phyloP scores from a whole-genome alignment of 352 stramenopile species.

The Pythium periplocum region DNA sequence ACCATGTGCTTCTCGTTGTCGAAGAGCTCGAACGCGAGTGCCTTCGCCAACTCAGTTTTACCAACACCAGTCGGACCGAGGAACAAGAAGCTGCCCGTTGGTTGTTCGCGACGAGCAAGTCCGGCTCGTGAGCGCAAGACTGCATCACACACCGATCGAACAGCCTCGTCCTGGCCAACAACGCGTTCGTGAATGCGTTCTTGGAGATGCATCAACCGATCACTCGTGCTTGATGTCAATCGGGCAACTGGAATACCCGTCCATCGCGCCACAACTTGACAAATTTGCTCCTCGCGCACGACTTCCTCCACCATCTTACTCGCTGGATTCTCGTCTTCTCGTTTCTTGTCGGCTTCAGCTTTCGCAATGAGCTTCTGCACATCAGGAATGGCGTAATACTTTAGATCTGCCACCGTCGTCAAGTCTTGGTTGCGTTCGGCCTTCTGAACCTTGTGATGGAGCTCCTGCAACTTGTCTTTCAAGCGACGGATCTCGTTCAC shows the following conservation, averaged over 20 bases:
- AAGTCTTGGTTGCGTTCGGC: constrained; percentile 94
- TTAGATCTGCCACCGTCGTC: constrained; percentile 92
- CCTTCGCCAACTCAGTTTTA: constrained; percentile 95
- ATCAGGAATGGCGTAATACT: constrained; percentile 94
- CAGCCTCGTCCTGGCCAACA: constrained; percentile 92
- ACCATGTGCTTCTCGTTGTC: constrained; percentile 94
- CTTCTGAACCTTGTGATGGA: constrained; percentile 93
- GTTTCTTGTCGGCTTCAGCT: constrained; percentile 71
- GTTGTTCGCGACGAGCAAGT: constrained; percentile 79
- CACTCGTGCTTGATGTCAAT: constrained; percentile 69
- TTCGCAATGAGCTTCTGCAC: constrained; percentile 85
- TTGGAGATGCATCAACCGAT: constrained; percentile 79
- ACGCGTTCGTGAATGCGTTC: constrained; percentile 88
- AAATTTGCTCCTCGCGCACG: constrained; percentile 86
- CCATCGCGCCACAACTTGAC: constrained; percentile 85
- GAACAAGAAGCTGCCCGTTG: constrained; percentile 95
- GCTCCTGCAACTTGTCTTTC: constrained; percentile 90
- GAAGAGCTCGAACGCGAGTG: constrained; percentile 93
- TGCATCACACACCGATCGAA: constrained; percentile 88
- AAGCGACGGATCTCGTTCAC: constrained; percentile 92
- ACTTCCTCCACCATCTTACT: constrained; percentile 82
- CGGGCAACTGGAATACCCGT: constrained; percentile 88
- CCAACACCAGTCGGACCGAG: constrained; percentile 94
- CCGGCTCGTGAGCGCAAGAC: constrained; percentile 92
- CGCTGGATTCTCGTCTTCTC: constrained; percentile 47